Percentiles rank a stretch among this genome's conserved stretches.
Evolutionary conservation across 345 rosid species (phyloP).

Genomic region (Geranium rotundifolium): DNA sequence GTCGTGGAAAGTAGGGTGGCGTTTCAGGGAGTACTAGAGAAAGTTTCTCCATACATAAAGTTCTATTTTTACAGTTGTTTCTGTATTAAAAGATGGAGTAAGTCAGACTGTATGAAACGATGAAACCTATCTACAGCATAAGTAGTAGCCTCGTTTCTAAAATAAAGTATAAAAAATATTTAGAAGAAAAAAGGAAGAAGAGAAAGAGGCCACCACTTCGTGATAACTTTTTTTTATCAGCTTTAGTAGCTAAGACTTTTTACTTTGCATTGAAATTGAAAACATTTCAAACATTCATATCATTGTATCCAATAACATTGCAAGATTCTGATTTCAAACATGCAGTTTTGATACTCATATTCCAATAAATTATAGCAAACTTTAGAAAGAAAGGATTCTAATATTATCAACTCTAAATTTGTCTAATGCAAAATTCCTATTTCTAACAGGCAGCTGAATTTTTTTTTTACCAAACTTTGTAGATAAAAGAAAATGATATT

Average conservation of each 20-base stretch:
- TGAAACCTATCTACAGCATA: slow-evolving; percentile 9
- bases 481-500: no score
- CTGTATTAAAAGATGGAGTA: slow-evolving; percentile 28
- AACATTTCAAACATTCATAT: neutral
- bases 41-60: slow-evolving; percentile 80
- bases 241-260: neutral
- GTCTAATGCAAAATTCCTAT: neutral
- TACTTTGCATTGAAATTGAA: neutral
- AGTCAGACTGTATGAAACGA: no score
- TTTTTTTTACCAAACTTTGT: no score
- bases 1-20: slow-evolving; percentile 70
- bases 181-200: neutral
- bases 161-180: neutral
- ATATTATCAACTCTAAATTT: neutral
- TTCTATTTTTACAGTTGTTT: slow-evolving; percentile 60
- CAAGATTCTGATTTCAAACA: neutral
- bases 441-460: neutral
- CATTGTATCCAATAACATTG: no score
- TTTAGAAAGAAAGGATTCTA: neutral
- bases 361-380: neutral
- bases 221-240: neutral
- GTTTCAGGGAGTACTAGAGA: slow-evolving; percentile 72
- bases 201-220: neutral
- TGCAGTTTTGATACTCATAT: neutral
- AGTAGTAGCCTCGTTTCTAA: slow-evolving; percentile 1